Evolutionary conservation across 768 basidiomycete species (phyloP).

Genomic region (Podaxis sp.): DNA sequence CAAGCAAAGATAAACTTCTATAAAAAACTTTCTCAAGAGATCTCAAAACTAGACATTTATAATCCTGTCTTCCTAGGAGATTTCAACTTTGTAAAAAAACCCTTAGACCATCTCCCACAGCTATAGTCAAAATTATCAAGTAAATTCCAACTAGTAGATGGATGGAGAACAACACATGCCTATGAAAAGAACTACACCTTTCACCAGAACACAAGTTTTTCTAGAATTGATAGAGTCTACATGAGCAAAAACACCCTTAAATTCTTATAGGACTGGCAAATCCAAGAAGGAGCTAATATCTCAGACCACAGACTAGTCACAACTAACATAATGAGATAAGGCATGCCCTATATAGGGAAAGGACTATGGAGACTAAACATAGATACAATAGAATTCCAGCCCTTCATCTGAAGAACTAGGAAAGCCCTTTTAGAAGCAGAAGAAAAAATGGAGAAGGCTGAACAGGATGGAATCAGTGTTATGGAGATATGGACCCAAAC

Average conservation of each 20-base stretch:
- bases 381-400: too few species aligned
- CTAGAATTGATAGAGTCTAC: conserved; percentile 34
- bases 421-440: too few species aligned
- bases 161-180: conserved; percentile 25
- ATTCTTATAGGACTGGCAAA: conserved; percentile 21
- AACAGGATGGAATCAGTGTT: too few species aligned
- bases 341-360: too few species aligned
- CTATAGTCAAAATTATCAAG: conserved; percentile 19
- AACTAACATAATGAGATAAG: conserved; percentile 15
- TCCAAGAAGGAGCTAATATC: conserved; percentile 14
- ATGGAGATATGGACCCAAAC: too few species aligned
- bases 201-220: conserved; percentile 15
- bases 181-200: conserved; percentile 22
- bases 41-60: background rate
- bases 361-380: too few species aligned
- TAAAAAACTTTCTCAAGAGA: conserved; percentile 15
- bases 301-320: conserved; percentile 29
- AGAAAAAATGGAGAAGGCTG: too few species aligned
- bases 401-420: too few species aligned
- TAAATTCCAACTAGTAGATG: conserved; percentile 18
- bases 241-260: conserved; percentile 11
- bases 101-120: conserved; percentile 27
- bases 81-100: conserved; percentile 36
- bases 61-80: conserved; percentile 32
- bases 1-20: conserved; percentile 20